These are phyloP conservation scores for Amanita phalloides DNA, from an alignment of 768 basidiomycete species.

Conservation along the genomic window DNA sequence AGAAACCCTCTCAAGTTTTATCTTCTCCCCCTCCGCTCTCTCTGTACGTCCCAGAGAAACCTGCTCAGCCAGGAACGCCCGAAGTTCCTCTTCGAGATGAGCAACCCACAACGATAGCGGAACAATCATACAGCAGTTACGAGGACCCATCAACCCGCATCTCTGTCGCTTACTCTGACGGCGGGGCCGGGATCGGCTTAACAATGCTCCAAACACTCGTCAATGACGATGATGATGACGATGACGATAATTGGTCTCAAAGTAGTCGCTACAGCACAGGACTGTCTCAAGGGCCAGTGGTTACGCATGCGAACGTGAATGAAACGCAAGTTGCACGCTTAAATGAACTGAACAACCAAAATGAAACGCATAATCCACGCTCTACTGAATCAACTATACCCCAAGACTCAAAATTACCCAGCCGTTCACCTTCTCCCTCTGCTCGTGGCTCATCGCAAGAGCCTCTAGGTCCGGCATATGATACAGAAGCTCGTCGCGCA, in stretches of 20 bases:
- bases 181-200: constrained; percentile 58
- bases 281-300: background rate
- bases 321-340: background rate
- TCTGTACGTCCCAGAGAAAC: background rate
- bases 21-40: background rate
- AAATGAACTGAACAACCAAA: constrained; percentile 4
- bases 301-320: background rate
- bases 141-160: constrained; percentile 15
- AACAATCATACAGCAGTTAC: constrained; percentile 14
- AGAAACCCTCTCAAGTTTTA: background rate
- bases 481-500: constrained; percentile 12
- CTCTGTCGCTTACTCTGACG: constrained; percentile 38
- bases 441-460: background rate
- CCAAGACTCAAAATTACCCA: background rate
- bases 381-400: background rate
- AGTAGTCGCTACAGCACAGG: constrained; percentile 1
- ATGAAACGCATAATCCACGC: background rate
- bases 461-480: background rate
- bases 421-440: background rate
- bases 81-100: background rate
- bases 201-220: constrained; percentile 47
- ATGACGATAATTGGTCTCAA: constrained; percentile 9
- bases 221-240: constrained; percentile 23
- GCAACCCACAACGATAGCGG: constrained; percentile 6
- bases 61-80: background rate